phyloP scores from a whole-genome alignment of 2,329 filamentous ascomycete species.

The Fusarium pseudoanthophilum region DNA sequence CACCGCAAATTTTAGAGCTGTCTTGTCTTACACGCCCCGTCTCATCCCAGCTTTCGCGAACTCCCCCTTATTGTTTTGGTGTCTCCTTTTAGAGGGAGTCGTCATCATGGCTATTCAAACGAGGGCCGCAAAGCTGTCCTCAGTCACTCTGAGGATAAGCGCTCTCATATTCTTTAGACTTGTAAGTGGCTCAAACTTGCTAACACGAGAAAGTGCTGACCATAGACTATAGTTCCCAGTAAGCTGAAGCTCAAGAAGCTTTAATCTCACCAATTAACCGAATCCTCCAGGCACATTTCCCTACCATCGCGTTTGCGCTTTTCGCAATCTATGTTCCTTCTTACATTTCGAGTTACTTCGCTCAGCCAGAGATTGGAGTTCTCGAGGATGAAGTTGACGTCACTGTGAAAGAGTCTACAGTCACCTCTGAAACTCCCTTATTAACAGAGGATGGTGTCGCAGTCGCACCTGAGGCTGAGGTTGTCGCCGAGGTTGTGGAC shows the following conservation, averaged over 20 bases:
- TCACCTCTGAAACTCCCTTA: conserved; percentile 42
- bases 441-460: conserved; percentile 48
- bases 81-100: conserved; percentile 19
- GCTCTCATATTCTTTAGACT: conserved; percentile 52
- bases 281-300: conserved; percentile 50
- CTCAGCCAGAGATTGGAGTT: conserved; percentile 66
- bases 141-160: conserved; percentile 51
- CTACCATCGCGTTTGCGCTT: conserved; percentile 68
- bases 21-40: conserved; percentile 12
- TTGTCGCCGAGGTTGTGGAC: conserved; percentile 64
- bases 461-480: conserved; percentile 46
- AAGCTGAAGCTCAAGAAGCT: conserved; percentile 28
- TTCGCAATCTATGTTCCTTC: conserved; percentile 74
- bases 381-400: conserved; percentile 71
- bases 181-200: conserved; percentile 41
- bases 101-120: conserved; percentile 48
- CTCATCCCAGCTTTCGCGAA: conserved; percentile 9
- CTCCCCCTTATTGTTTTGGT: conserved; percentile 12
- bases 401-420: conserved; percentile 59
- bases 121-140: conserved; percentile 49
- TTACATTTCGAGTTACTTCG: conserved; percentile 68
- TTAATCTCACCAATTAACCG: conserved; percentile 28
- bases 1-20: not conserved
- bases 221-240: conserved; percentile 50
- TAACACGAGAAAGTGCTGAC: conserved; percentile 21